Conservation (phyloP, 1,284 basidiomycete species). For the Boletus semigastroideus region DNA sequence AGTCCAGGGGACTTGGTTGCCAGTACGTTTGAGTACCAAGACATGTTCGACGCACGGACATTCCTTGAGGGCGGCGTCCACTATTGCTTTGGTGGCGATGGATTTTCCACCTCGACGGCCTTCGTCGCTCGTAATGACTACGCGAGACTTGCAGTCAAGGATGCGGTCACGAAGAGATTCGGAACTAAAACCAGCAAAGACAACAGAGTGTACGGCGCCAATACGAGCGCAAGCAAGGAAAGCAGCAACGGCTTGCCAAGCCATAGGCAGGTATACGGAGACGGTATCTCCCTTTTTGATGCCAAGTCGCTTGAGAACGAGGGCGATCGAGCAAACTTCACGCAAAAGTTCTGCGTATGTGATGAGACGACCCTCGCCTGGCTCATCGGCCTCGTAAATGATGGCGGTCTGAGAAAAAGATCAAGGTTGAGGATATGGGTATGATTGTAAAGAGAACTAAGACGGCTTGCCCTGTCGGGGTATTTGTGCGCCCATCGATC, state of each 20-base stretch:
- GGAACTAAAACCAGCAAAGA: slow-evolving; percentile 98
- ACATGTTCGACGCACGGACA: slow-evolving; percentile 89
- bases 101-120: slow-evolving; percentile 92
- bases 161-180: slow-evolving; percentile 95
- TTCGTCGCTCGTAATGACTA: slow-evolving; percentile 96
- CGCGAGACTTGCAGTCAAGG: slow-evolving; percentile 85
- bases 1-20: slow-evolving; percentile 80
- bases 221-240: slow-evolving; percentile 98
- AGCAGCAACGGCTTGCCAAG: slow-evolving; percentile 92
- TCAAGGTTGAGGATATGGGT: background rate
- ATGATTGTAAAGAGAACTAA: background rate
- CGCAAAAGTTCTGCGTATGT: slow-evolving; percentile 85
- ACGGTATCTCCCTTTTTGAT: slow-evolving; percentile 97
- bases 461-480: slow-evolving; percentile 73
- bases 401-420: slow-evolving; percentile 68
- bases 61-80: slow-evolving; percentile 88
- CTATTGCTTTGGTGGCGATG: slow-evolving; percentile 96
- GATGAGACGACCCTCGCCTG: slow-evolving; percentile 76
- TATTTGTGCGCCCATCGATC: slow-evolving; percentile 94
- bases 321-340: slow-evolving; percentile 89
- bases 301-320: slow-evolving; percentile 88
- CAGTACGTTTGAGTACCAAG: slow-evolving; percentile 88
- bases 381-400: slow-evolving; percentile 98
- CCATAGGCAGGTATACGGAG: slow-evolving; percentile 87
- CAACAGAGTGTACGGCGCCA: slow-evolving; percentile 97